Base-by-base conservation (phyloP, 2,329 filamentous ascomycete species). In the Lecanicillium sp. region DNA sequence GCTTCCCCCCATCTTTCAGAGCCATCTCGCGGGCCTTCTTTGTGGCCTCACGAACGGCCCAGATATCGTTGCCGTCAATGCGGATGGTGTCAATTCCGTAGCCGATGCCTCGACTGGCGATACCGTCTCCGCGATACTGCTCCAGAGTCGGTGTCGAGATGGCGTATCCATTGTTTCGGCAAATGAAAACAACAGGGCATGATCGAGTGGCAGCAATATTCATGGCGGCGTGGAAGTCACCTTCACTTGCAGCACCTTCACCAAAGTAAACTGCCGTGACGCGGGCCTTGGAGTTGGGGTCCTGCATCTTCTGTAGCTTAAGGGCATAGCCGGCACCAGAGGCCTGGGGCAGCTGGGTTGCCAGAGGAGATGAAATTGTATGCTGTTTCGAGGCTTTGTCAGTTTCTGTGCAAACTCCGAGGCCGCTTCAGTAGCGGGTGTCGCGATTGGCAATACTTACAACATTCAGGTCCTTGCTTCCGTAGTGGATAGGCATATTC, bases 401-500 rank as follows among this genome's bases (percentile, higher is more conserved):
- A 8, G 25, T 15, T 30, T 2, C 15, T 14, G 9, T 4, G 31
- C 20, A 17, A 34, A 13, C 34, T 22, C 11, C 7, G 9, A n/a
- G 4, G n/a, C 9, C 20, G 27, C n/a, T 27, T 16, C 17, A 19
- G 14, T 16, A n/a, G n/a, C n/a, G n/a, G n/a, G n/a, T n/a, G n/a
- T n/a, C n/a, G n/a, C n/a, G n/a, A n/a, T 16, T 22, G 16, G 29
- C 3, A 17, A n/a, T 16, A 66, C 76, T 57, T 57, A 89, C 84
- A 53, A 95, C 88, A 50, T 95, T 87, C 41, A 94, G 68, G 46
- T 85, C 80, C 41, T 72, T 77, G 58, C 83, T 88, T 33, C 89
- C 89, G 54, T 96, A 98, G 62, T 98, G 92, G 12, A 96, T 85
- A 1, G 92, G 92, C 92, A 98, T 98, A 53, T 95, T 96, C 45